Evolutionary conservation across 106 monocot genomes (phyloP).

Genomic region (Acorus calamus): DNA sequence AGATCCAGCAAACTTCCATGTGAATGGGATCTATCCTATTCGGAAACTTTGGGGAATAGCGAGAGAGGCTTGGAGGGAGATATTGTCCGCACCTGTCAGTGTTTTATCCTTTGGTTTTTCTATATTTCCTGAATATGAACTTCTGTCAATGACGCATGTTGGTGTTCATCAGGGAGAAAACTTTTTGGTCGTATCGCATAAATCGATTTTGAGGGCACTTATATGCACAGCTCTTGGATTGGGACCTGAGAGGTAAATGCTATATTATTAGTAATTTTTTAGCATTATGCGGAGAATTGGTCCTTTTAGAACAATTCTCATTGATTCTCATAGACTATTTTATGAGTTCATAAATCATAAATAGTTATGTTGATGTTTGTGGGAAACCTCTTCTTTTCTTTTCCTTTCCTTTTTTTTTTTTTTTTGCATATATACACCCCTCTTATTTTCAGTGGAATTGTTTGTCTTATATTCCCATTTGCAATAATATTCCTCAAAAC

Average conservation of each 20-base stretch:
- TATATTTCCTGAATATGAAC: not conserved
- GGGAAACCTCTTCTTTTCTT: too few species aligned
- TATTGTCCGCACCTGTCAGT: conserved; percentile 44
- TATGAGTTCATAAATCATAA: too few species aligned
- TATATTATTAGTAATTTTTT: too few species aligned
- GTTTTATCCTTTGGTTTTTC: not conserved
- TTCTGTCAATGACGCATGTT: not conserved
- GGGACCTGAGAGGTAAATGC: conserved; percentile 42
- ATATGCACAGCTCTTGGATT: conserved; percentile 72
- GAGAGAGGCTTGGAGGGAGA: conserved; percentile 64
- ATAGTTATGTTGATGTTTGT: too few species aligned
- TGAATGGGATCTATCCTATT: conserved; percentile 62
- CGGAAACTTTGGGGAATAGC: conserved; percentile 52
- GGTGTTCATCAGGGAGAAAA: conserved; percentile 37
- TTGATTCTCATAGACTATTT: too few species aligned
- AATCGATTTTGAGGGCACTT: conserved; percentile 69
- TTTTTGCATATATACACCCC: too few species aligned
- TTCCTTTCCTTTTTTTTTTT: too few species aligned
- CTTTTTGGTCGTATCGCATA: conserved; percentile 63
- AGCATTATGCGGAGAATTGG: too few species aligned
- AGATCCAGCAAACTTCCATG: conserved; percentile 67
- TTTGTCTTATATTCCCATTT: too few species aligned
- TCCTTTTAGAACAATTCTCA: too few species aligned
- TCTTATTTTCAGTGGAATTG: too few species aligned
- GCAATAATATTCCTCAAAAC: too few species aligned